A percentile compares a stretch with the other conserved stretches of the same genome.
Evolutionary conservation across 140 eudicot genomes (phyloP).

Genomic region (Senecio squalidus): DNA sequence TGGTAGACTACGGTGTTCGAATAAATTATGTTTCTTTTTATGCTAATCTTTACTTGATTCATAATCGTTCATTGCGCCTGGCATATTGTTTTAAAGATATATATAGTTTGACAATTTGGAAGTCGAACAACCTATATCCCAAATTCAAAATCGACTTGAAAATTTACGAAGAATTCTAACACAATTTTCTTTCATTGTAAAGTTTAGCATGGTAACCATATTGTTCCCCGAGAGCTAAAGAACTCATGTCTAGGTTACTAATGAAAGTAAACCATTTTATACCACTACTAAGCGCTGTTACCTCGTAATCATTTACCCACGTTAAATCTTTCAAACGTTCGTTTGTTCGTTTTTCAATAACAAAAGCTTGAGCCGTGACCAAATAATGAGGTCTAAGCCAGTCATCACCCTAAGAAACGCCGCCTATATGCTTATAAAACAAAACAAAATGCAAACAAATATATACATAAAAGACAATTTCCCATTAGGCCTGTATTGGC

Average conservation of each 20-base stretch:
- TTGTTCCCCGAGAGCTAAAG: not conserved
- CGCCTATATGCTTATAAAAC: not conserved
- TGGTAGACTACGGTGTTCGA: slow-evolving; percentile 1
- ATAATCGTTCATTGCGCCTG: not conserved
- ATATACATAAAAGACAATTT: slow-evolving; percentile 1
- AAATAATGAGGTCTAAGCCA: not conserved
- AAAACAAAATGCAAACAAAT: not conserved
- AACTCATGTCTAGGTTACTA: not conserved
- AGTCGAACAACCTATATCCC: too few relatives aligned
- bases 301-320: too few relatives aligned
- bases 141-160: too few relatives aligned
- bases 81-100: not conserved
- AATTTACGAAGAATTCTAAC: too few relatives aligned
- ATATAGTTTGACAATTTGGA: too few relatives aligned
- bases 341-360: too few relatives aligned
- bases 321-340: too few relatives aligned
- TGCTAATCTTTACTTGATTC: slow-evolving; percentile 5
- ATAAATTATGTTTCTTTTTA: slow-evolving; percentile 1
- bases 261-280: too few relatives aligned
- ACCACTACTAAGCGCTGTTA: too few relatives aligned
- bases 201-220: not conserved
- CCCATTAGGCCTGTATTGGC: not conserved
- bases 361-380: too few relatives aligned
- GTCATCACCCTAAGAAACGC: not conserved
- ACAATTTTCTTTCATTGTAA: too few relatives aligned